Conservation (phyloP, 148 eudicot genomes). For the Arbutus unedo region DNA sequence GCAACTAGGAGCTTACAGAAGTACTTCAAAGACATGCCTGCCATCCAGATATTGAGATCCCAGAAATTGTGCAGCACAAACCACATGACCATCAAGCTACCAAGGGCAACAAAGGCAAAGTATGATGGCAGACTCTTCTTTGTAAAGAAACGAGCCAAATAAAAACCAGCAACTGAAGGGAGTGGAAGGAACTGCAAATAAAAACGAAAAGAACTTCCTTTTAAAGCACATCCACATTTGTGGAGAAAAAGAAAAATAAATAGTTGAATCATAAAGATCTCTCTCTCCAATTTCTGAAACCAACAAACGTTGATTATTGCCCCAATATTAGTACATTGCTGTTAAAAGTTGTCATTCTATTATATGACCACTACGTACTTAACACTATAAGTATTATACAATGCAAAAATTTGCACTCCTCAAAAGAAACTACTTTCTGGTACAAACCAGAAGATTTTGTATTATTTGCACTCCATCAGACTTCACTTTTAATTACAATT, state of each 20-base stretch:
- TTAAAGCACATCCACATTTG: background rate
- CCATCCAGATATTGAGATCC: conserved; percentile 97
- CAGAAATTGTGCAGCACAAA: conserved; percentile 93
- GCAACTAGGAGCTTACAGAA: conserved; percentile 88
- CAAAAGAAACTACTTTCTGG: background rate
- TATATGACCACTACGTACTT: background rate
- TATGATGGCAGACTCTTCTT: conserved; percentile 87
- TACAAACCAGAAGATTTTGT: background rate
- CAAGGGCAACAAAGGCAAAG: conserved; percentile 82
- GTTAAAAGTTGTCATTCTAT: background rate
- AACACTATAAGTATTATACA: background rate
- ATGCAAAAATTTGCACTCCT: background rate
- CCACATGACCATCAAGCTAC: conserved; percentile 90
- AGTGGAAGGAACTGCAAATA: conserved; percentile 85
- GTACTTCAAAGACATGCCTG: conserved; percentile 93
- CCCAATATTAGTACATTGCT: background rate
- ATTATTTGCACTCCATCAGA: background rate
- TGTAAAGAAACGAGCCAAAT: conserved; percentile 81
- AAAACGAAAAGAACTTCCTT: conserved; percentile 24
- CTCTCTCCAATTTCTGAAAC: background rate
- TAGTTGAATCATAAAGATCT: background rate
- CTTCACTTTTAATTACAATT: background rate
- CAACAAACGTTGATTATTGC: background rate
- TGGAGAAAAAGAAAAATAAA: background rate
- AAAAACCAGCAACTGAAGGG: conserved; percentile 83